A percentile compares a stretch with the other conserved stretches of the same genome.
Conservation (phyloP, 2,329 filamentous ascomycete species). For the Aspergillus phoenicis region DNA sequence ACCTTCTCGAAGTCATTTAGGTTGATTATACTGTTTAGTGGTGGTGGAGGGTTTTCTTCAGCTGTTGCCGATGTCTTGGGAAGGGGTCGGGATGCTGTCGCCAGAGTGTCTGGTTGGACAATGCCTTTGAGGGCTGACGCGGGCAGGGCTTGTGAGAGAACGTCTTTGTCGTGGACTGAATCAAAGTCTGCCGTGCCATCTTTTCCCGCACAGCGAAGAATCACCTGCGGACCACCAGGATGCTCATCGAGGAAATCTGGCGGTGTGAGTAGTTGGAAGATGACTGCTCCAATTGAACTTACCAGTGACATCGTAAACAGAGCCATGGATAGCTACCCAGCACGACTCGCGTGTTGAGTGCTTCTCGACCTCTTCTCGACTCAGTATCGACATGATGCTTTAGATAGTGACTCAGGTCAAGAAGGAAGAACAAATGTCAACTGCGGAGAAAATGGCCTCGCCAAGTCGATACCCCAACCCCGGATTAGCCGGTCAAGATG, state of each 20-base stretch:
- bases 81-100: not conserved
- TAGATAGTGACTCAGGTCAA: not conserved
- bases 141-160: constrained; percentile 34
- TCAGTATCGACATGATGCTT: constrained; percentile 36
- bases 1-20: constrained; percentile 43
- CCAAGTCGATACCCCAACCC: not conserved
- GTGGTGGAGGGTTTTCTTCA: constrained; percentile 22
- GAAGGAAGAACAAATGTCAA: not conserved
- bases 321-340: constrained; percentile 56
- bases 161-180: constrained; percentile 35
- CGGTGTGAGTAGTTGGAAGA: not conserved
- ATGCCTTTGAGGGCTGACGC: constrained; percentile 27
- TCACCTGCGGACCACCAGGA: constrained; percentile 37
- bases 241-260: constrained; percentile 37
- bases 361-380: constrained; percentile 52
- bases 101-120: constrained; percentile 23
- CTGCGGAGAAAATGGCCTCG: not conserved
- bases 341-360: constrained; percentile 53
- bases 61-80: not conserved
- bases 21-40: constrained; percentile 38
- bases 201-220: constrained; percentile 37
- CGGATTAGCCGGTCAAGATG: constrained; percentile 5
- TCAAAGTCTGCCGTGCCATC: constrained; percentile 42
- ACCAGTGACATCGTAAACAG: constrained; percentile 55
- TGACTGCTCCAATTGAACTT: not conserved